Evolutionary conservation across 345 rosid species (phyloP).

Genomic region (Eucalyptus marginata): DNA sequence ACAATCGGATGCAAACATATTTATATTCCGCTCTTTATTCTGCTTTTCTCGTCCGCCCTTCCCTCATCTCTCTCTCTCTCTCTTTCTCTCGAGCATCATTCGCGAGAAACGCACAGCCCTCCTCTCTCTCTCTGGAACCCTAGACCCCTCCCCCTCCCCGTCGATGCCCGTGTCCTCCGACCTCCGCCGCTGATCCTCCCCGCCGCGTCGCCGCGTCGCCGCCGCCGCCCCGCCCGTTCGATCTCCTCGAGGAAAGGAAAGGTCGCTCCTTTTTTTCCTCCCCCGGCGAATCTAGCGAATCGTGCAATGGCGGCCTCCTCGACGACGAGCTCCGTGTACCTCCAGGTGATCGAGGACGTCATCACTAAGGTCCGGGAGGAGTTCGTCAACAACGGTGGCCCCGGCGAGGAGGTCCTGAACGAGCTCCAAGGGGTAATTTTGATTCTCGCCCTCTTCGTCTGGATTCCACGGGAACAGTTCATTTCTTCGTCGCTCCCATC

Average conservation of each 20-base stretch:
- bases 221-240: neutral
- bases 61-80: slow-evolving; percentile 9
- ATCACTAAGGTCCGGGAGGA: slow-evolving; percentile 87
- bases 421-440: slow-evolving; percentile 85
- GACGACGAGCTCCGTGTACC: slow-evolving; percentile 62
- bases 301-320: slow-evolving; percentile 43
- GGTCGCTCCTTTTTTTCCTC: neutral
- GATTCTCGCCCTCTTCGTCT: neutral
- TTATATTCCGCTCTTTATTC: slow-evolving; percentile 77
- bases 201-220: neutral
- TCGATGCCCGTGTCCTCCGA: neutral
- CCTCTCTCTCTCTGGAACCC: neutral
- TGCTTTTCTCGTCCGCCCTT: slow-evolving; percentile 38
- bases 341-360: slow-evolving; percentile 87
- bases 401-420: slow-evolving; percentile 73
- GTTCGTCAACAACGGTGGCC: slow-evolving; percentile 72
- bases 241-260: neutral
- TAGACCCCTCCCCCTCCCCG: neutral
- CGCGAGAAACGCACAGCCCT: neutral
- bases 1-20: slow-evolving; percentile 98
- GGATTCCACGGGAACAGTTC: neutral
- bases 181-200: neutral
- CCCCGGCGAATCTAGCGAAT: neutral
- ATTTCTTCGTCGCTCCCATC: neutral
- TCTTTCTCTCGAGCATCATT: neutral